A percentile compares a stretch with the other conserved stretches of the same genome.
phyloP scores from a whole-genome alignment of 768 basidiomycete genomes.

The Serendipita indica region DNA sequence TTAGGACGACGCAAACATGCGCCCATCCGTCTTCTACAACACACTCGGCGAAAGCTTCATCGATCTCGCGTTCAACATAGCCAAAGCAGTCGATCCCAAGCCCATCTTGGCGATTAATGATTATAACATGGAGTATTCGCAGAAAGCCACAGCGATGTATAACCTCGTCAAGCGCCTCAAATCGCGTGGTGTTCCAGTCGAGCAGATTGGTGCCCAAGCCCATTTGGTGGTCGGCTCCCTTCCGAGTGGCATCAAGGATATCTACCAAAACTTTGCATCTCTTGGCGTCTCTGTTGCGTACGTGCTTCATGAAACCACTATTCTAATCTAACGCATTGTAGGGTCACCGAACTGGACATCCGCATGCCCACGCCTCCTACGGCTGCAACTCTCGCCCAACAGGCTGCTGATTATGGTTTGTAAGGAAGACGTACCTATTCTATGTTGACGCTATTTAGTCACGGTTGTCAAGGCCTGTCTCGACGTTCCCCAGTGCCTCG shows the following conservation, averaged over 20 bases:
- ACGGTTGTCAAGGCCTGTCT: slow-evolving; percentile 34
- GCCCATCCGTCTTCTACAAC: neutral
- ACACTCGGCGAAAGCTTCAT: neutral
- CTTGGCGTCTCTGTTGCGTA: neutral
- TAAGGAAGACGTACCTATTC: neutral
- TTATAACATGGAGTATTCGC: neutral
- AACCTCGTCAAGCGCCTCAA: neutral
- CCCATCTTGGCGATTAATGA: neutral
- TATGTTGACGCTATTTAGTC: slow-evolving; percentile 12
- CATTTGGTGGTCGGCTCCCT: neutral
- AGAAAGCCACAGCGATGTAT: neutral
- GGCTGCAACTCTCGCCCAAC: slow-evolving; percentile 8
- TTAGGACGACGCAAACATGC: neutral
- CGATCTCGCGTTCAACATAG: neutral
- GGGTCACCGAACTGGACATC: neutral
- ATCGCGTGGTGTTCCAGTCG: neutral
- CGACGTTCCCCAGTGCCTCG: slow-evolving; percentile 27
- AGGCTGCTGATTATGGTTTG: neutral
- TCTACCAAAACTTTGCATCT: neutral
- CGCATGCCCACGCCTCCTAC: slow-evolving; percentile 14
- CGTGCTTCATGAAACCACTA: neutral
- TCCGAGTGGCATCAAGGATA: neutral
- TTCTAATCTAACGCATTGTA: neutral
- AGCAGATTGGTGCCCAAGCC: neutral
- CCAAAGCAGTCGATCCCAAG: neutral